Evolutionary conservation across 2,329 filamentous ascomycete species (phyloP), one percentile per base, ranked within the genome.

Genomic region (Exutisphaerella laricina): DNA sequence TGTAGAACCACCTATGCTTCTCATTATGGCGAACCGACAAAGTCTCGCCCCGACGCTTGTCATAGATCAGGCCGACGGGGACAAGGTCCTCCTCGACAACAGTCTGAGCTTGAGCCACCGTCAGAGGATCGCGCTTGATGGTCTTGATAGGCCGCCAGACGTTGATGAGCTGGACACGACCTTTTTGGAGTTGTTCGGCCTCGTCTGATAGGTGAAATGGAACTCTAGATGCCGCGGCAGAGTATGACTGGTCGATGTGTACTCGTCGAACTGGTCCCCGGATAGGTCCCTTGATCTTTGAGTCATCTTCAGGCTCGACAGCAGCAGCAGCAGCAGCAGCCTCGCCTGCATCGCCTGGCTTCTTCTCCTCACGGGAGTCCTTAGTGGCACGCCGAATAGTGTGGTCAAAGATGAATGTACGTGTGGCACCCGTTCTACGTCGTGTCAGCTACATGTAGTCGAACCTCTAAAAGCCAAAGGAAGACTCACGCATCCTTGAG

Each of bases 1-100:
- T 66, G 55, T 92, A 94, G 57, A 82, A 78, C 84, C 86, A 94
- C 62, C 77, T 70, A 64, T 89, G 85, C 0, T 43, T 62, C 0
- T 73, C 65, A 43, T 79, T 77, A 50, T 79, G 71, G 46, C 67
- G 67, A 32, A 94, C 82, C 0, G 72, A 78, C 2, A 84, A 82
- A 0, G 84, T 90, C 71, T 89, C 79, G 1, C 88, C 87, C 0
- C 69, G 77, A 26, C 85, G 80, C 50, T 77, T 64, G 0, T 79
- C 77, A 57, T 90, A 92, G 16, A 84, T 70, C 57, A 88, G 83
- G 62, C 89, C 78, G 8, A 90, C 75, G 4, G 78, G 73, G 0
- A 89, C 72, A 6, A 92, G 68, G 53, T 89, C 84, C 0, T 70
- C 68, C 39, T 84, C 71, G 0, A 67, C 58, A 3, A 81, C 75